A percentile compares a stretch with the other conserved stretches of the same genome.
phyloP scores from a whole-genome alignment of 345 rosid species.

The Combretum micranthum region DNA sequence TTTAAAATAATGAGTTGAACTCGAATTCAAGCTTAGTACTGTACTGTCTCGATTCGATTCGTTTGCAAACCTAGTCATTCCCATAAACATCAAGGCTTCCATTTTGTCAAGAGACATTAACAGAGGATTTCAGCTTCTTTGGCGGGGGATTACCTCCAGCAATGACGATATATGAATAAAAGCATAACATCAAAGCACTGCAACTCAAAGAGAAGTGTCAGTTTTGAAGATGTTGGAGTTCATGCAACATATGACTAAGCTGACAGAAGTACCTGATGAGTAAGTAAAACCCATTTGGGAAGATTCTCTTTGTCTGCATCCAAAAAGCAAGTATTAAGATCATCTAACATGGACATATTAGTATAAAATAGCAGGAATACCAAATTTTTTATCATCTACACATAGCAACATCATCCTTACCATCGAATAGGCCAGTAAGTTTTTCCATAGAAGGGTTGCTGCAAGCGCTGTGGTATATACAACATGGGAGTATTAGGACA shows the following conservation, averaged over 20 bases:
- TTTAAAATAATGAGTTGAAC: no score
- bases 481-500: no score
- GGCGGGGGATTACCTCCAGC: slow-evolving; percentile 99
- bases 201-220: not conserved
- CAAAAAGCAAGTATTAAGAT: slow-evolving; percentile 7
- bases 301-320: slow-evolving; percentile 70
- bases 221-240: not conserved
- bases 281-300: slow-evolving; percentile 57
- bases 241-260: not conserved
- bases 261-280: slow-evolving; percentile 46
- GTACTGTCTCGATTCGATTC: no score
- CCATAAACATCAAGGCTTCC: not conserved
- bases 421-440: slow-evolving; percentile 51
- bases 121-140: slow-evolving; percentile 59
- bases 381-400: not conserved
- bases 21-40: no score
- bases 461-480: slow-evolving; percentile 53
- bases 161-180: slow-evolving; percentile 62
- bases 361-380: not conserved
- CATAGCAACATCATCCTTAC: slow-evolving; percentile 23
- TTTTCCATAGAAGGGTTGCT: slow-evolving; percentile 68
- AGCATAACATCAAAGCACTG: slow-evolving; percentile 86
- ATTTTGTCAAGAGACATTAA: slow-evolving; percentile 23
- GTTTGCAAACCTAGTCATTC: no score
- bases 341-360: not conserved